Evolutionary conservation across 1,284 basidiomycete species (phyloP).

Genomic region (Kwoniella shivajii): DNA sequence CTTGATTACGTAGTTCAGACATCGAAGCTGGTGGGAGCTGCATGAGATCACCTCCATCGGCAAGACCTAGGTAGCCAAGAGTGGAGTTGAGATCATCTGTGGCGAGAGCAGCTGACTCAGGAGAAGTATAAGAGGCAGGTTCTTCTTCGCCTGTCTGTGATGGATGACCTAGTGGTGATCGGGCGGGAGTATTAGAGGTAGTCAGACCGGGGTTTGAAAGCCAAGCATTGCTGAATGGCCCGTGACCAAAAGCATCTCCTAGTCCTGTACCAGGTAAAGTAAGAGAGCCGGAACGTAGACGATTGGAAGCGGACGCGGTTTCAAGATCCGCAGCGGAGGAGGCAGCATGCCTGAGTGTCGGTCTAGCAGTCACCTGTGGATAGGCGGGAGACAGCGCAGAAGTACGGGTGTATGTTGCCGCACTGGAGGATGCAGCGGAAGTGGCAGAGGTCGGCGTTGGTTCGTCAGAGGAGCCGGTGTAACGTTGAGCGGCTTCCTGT

Average conservation of each 20-base stretch:
- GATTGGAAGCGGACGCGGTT: constrained; percentile 63
- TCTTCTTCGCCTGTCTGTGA: constrained; percentile 57
- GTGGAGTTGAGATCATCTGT: constrained; percentile 88
- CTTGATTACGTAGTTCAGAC: constrained; percentile 79
- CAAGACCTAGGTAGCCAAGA: constrained; percentile 90
- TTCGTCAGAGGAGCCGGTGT: constrained; percentile 18
- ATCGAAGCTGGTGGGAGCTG: constrained; percentile 71
- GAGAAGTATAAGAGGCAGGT: constrained; percentile 67
- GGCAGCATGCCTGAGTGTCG: constrained; percentile 73
- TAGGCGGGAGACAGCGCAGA: constrained; percentile 46
- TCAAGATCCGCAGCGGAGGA: constrained; percentile 62
- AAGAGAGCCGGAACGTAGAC: constrained; percentile 84
- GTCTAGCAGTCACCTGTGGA: constrained; percentile 55
- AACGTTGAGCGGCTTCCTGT: constrained; percentile 34
- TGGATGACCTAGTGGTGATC: constrained; percentile 39
- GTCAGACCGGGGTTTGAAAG: constrained; percentile 60
- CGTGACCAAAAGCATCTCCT: constrained; percentile 78
- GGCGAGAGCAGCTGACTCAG: constrained; percentile 63
- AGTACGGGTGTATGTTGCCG: constrained; percentile 30
- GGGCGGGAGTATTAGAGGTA: constrained; percentile 14
- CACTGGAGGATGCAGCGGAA: constrained; percentile 16
- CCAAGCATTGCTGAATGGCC: constrained; percentile 83
- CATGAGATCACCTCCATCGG: constrained; percentile 51
- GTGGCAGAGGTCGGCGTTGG: constrained; percentile 18
- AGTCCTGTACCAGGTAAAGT: constrained; percentile 71